Evolutionary conservation across 345 rosid genomes (phyloP).

Genomic region (Dipteronia dyeriana): DNA sequence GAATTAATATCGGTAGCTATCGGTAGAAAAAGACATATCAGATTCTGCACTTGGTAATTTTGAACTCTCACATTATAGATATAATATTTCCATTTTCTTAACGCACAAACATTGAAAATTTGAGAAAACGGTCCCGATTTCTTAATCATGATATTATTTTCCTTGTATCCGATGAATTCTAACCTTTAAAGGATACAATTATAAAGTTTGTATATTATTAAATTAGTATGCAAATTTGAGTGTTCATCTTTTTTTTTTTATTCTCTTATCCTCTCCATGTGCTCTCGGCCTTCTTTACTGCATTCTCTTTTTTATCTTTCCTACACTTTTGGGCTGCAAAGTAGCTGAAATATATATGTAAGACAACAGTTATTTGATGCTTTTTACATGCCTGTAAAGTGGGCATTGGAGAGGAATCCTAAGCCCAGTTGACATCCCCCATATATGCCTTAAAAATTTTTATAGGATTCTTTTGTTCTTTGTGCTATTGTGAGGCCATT

Average conservation of each 20-base stretch:
- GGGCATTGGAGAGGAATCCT: conserved; percentile 7
- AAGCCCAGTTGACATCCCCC: background rate
- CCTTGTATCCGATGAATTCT: background rate
- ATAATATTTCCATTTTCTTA: background rate
- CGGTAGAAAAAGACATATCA: too few relatives aligned
- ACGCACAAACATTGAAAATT: background rate
- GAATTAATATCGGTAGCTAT: too few relatives aligned
- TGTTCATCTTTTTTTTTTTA: background rate
- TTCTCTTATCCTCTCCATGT: background rate
- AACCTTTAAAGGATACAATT: background rate
- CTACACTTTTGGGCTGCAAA: background rate
- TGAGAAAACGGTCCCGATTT: background rate
- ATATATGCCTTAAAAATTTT: background rate
- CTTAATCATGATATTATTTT: background rate
- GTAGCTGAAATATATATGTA: background rate
- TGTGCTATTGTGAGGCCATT: background rate
- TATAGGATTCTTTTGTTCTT: background rate
- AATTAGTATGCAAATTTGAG: background rate
- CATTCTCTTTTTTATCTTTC: background rate
- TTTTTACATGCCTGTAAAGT: background rate
- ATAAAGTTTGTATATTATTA: background rate
- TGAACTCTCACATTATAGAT: too few relatives aligned
- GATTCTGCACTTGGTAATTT: too few relatives aligned
- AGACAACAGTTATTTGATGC: background rate
- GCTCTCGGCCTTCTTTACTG: background rate